A percentile compares a stretch with the other conserved stretches of the same genome.
phyloP scores from a whole-genome alignment of 2,329 filamentous ascomycete species.

The Fusarium siculi region DNA sequence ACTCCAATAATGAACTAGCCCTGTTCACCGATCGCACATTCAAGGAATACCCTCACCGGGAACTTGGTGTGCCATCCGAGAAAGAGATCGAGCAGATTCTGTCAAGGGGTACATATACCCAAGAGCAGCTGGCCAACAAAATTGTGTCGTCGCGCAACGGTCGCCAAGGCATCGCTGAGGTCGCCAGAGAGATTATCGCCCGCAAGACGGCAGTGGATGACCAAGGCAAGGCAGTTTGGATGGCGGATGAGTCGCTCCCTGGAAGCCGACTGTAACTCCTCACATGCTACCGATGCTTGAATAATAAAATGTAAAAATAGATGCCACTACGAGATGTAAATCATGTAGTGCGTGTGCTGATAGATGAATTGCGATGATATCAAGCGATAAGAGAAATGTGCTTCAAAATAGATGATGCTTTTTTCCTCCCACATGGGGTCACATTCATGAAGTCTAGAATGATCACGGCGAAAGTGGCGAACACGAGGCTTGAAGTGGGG shows the following conservation, averaged over 20 bases:
- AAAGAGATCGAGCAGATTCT: conserved; percentile 63
- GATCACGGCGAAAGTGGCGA: conserved; percentile 21
- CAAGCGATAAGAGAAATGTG: conserved; percentile 12
- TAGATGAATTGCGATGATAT: conserved; percentile 39
- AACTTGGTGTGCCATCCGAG: conserved; percentile 81
- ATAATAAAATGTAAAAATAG: conserved; percentile 45
- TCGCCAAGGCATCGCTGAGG: conserved; percentile 75
- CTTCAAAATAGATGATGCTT: conserved; percentile 2
- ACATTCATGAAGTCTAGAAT: conserved; percentile 11
- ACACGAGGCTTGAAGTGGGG: conserved; percentile 31
- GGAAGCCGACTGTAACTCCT: conserved; percentile 49
- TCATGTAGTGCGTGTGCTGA: conserved; percentile 41
- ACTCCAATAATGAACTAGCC: conserved; percentile 59
- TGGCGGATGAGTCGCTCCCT: conserved; percentile 42
- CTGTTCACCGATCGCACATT: conserved; percentile 74
- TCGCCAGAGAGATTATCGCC: conserved; percentile 74
- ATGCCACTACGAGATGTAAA: conserved; percentile 31
- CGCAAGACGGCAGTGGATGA: conserved; percentile 67
- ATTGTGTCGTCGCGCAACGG: conserved; percentile 69
- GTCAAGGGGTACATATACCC: conserved; percentile 51
- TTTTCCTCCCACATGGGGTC: conserved; percentile 20
- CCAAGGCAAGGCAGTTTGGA: conserved; percentile 57
- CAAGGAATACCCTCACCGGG: conserved; percentile 75
- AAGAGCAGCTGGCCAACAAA: conserved; percentile 69
- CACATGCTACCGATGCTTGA: conserved; percentile 12